phyloP scores from a whole-genome alignment of 1,284 basidiomycete genomes.

The Trichosporon sp. region DNA sequence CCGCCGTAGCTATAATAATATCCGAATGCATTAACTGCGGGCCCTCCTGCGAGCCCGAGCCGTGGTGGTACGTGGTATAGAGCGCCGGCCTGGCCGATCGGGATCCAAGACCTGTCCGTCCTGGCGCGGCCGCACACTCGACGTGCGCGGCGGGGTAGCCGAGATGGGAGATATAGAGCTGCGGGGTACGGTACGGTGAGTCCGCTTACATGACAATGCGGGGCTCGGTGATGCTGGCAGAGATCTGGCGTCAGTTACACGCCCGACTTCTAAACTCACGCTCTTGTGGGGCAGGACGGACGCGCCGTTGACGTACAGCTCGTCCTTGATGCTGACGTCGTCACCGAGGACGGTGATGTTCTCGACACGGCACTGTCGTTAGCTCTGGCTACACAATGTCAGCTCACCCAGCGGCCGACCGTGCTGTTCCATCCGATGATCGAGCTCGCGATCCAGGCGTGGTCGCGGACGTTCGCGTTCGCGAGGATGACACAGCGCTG shows the following conservation, averaged over 20 bases:
- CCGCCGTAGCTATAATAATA: background rate
- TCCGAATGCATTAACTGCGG: background rate
- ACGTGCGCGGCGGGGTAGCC: background rate
- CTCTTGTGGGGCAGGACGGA: conserved; percentile 55
- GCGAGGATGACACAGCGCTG: conserved; percentile 55
- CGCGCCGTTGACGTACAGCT: conserved; percentile 54
- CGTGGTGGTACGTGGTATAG: background rate
- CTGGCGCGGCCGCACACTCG: too few relatives aligned
- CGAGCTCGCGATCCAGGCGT: conserved; percentile 54
- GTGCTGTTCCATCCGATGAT: conserved; percentile 56
- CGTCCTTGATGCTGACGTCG: conserved; percentile 56
- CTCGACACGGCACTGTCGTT: conserved; percentile 49
- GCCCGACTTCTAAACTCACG: conserved; percentile 32
- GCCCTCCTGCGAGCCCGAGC: background rate
- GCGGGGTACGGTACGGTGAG: background rate
- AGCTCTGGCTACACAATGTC: background rate
- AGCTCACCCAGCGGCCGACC: conserved; percentile 53
- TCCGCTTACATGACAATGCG: conserved; percentile 49
- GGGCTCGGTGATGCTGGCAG: conserved; percentile 51
- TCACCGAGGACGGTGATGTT: conserved; percentile 56
- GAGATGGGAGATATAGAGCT: background rate
- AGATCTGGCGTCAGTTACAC: conserved; percentile 39
- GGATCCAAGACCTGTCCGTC: background rate
- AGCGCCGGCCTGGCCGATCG: background rate
- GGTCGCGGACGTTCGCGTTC: conserved; percentile 53